These are phyloP conservation scores for Arabidopsis hybrid DNA, from an alignment of 441 rosid species.

Conservation along the genomic window DNA sequence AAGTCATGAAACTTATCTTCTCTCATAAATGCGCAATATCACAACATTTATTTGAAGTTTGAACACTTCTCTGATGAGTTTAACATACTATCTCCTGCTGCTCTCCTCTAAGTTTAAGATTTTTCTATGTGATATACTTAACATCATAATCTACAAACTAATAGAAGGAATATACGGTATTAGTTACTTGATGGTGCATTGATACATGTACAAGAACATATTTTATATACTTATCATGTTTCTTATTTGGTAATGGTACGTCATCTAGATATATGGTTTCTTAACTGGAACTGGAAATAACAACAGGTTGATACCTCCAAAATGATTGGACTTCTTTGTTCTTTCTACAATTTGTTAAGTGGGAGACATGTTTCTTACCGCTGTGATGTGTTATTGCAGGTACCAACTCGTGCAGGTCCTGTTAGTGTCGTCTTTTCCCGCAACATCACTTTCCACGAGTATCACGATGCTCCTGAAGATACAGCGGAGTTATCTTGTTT, in stretches of 20 bases:
- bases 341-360: neutral
- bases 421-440: slow-evolving; percentile 45
- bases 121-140: slow-evolving; percentile 9
- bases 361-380: slow-evolving; percentile 12
- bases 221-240: neutral
- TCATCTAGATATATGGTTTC: slow-evolving; percentile 8
- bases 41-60: no score
- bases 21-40: slow-evolving; percentile 28
- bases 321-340: slow-evolving; percentile 14
- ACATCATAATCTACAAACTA: slow-evolving; percentile 13
- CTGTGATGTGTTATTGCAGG: slow-evolving; percentile 47
- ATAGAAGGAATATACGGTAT: slow-evolving; percentile 4
- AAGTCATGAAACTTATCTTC: slow-evolving; percentile 43
- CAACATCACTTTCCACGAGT: slow-evolving; percentile 46
- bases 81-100: slow-evolving; percentile 1
- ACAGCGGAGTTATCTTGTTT: slow-evolving; percentile 41
- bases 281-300: slow-evolving; percentile 13
- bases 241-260: neutral
- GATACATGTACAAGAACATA: slow-evolving; percentile 2
- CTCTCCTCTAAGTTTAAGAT: slow-evolving; percentile 14
- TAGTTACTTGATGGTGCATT: slow-evolving; percentile 22
- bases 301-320: slow-evolving; percentile 15
- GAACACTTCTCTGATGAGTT: no score
- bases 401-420: slow-evolving; percentile 47
- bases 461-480: slow-evolving; percentile 52